Evolutionary conservation across 163 green algal genomes (phyloP).

Genomic region (Prototheca cutis): DNA sequence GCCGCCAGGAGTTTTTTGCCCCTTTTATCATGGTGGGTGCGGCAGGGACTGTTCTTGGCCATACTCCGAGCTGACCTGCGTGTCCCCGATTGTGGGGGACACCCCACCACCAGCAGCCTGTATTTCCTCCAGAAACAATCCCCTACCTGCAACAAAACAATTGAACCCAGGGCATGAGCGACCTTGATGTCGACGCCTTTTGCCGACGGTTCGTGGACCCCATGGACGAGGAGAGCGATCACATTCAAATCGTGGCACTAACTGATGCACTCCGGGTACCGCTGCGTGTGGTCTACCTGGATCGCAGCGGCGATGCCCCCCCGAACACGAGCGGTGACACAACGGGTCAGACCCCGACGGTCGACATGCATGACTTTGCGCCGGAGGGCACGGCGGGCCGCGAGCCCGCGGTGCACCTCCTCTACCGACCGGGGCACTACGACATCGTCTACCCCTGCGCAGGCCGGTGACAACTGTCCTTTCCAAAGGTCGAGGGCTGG

Average conservation of each 20-base stretch:
- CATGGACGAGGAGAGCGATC: conserved; percentile 93
- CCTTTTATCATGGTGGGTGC: conserved; percentile 80
- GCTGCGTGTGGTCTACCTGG: conserved; percentile 75
- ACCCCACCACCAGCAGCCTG: no score
- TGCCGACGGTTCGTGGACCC: conserved; percentile 72
- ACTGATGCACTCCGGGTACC: conserved; percentile 76
- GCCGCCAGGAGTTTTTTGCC: conserved; percentile 73
- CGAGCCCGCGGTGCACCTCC: conserved; percentile 45
- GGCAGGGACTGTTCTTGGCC: no score
- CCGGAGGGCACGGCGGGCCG: conserved; percentile 33
- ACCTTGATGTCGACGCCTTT: conserved; percentile 66
- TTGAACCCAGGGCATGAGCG: conserved; percentile 45
- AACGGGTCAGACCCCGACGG: neutral
- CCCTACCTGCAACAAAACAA: neutral
- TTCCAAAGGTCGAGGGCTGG: no score
- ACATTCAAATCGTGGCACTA: conserved; percentile 87
- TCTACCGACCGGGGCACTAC: conserved; percentile 84
- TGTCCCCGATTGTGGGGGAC: no score
- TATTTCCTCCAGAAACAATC: neutral
- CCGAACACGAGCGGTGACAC: neutral
- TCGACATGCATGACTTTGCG: conserved; percentile 61
- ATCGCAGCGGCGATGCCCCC: conserved; percentile 26
- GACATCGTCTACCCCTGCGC: conserved; percentile 8
- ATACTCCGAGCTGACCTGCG: no score
- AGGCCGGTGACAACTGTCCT: neutral